Evolutionary conservation across 2,329 filamentous ascomycete species (phyloP).

Genomic region (Claviceps capensis): DNA sequence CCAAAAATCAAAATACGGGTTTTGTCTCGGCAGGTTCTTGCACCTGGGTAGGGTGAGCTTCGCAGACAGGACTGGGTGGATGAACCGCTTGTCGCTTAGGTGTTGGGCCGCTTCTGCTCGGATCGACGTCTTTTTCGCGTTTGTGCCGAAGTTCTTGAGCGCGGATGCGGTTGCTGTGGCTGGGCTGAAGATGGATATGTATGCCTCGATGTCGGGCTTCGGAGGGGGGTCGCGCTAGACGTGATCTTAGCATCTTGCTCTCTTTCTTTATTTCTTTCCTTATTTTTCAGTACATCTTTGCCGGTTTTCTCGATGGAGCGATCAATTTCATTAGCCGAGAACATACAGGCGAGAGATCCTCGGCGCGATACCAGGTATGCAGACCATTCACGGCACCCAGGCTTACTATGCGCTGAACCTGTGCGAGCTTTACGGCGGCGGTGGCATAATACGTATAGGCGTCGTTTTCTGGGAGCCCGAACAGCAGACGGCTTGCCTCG

Average conservation of each 20-base stretch:
- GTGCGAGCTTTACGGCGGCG: constrained; percentile 31
- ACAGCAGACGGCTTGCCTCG: constrained; percentile 28
- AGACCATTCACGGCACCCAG: constrained; percentile 31
- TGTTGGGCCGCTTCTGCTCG: constrained; percentile 41
- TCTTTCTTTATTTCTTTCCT: background rate
- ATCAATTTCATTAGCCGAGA: background rate
- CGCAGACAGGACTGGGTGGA: constrained; percentile 28
- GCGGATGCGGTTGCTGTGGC: constrained; percentile 45
- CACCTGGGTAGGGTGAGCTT: constrained; percentile 31
- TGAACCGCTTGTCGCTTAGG: constrained; percentile 36
- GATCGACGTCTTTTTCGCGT: constrained; percentile 49
- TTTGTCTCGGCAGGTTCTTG: constrained; percentile 32
- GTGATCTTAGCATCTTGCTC: background rate
- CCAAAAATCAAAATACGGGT: constrained; percentile 58
- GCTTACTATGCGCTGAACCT: constrained; percentile 33
- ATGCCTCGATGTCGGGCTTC: constrained; percentile 47
- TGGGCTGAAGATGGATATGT: constrained; percentile 52
- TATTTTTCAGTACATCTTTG: background rate
- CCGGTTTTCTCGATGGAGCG: background rate
- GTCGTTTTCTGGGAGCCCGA: constrained; percentile 30
- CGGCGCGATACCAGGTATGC: constrained; percentile 34
- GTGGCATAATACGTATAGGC: constrained; percentile 38
- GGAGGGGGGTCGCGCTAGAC: constrained; percentile 32
- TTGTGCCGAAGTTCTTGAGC: constrained; percentile 47
- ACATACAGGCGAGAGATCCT: constrained; percentile 21